Base-by-base conservation (phyloP, 352 stramenopile species). In the Pythium brachiatum region DNA sequence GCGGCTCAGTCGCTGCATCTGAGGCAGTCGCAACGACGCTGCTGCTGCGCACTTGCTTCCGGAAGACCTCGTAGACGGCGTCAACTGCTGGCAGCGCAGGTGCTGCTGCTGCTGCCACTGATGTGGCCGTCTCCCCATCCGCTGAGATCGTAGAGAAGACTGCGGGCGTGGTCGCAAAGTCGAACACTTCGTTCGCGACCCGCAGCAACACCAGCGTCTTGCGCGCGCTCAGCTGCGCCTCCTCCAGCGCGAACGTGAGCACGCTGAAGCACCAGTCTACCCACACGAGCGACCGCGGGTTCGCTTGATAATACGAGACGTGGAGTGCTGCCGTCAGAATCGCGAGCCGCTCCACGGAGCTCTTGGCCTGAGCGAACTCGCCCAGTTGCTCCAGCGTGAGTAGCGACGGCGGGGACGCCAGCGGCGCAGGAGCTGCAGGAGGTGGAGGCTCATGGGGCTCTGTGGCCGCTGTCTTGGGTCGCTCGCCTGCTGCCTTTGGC, bases 231-330 rank as follows among this genome's bases (percentile, higher is more conserved):
- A 81, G 48, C 21, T 52, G 53, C 2, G 66, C 73, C 16, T 90
- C 77, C 25, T 89, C 72, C 36, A 64, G 66, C 56, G 71, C 79
- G 64, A 94, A 94, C 34, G 75, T 75, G 26, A 91, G 60, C 52
- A 87, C 72, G 23, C 75, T 70, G 54, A 92, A 90, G 66, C 75
- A 86, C 41, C 85, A 83, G 48, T 94, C 78, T 16, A 88, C 67
- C 60, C 70, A 88, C 46, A 73, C 74, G 8, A 68, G 70, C 23
- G 76, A 78, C 9, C 74, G 72, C 20, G 79, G 69, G 27, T 90
- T 94, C 16, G 67, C 61, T 26, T 36, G 57, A 54, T 83, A 88
- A 63, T 86, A 76, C 38, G 68, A 47, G 3, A 89, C 76, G 21
- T 68, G 57, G 32, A 91, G 78, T 16, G 79, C 70, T 7, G 50